Conservation (phyloP, 2,329 filamentous ascomycete species). For the Cercospora sojina region DNA sequence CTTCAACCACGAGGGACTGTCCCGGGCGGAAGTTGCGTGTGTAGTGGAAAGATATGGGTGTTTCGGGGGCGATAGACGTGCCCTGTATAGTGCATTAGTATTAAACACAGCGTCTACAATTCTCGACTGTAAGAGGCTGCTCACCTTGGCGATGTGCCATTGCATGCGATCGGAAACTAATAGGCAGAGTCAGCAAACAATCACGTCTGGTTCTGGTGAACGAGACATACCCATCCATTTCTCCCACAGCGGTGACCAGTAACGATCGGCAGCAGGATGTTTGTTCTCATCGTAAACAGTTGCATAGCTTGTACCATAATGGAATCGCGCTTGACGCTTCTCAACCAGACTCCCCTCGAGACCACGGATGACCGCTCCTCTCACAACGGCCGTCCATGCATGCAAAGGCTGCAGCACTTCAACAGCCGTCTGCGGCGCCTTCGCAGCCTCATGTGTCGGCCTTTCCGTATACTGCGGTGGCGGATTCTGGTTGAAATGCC, state of each 20-base stretch:
- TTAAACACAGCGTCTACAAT: constrained; percentile 8
- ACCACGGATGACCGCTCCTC: constrained; percentile 72
- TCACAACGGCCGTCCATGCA: constrained; percentile 77
- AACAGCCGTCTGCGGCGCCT: constrained; percentile 54
- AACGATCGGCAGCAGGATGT: constrained; percentile 70
- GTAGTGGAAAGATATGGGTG: constrained; percentile 79
- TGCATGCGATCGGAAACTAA: constrained; percentile 74
- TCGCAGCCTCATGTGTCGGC: constrained; percentile 61
- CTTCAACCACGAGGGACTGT: constrained; percentile 73
- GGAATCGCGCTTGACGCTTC: constrained; percentile 69
- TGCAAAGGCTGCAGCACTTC: constrained; percentile 81
- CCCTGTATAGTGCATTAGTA: constrained; percentile 47
- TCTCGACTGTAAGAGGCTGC: not conserved
- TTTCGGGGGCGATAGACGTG: constrained; percentile 69
- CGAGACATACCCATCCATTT: constrained; percentile 62
- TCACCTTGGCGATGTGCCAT: constrained; percentile 66
- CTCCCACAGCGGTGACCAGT: constrained; percentile 79
- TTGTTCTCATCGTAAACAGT: constrained; percentile 72
- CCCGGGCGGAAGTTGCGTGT: constrained; percentile 79
- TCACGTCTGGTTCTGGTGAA: no score
- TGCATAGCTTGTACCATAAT: constrained; percentile 78
- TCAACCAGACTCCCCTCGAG: constrained; percentile 78
- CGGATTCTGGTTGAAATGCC: constrained; percentile 58
- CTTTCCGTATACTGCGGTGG: constrained; percentile 64
- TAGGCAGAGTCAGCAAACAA: not conserved